Evolutionary conservation across 352 stramenopile species (phyloP).

Genomic region (Pythium aristosporum): DNA sequence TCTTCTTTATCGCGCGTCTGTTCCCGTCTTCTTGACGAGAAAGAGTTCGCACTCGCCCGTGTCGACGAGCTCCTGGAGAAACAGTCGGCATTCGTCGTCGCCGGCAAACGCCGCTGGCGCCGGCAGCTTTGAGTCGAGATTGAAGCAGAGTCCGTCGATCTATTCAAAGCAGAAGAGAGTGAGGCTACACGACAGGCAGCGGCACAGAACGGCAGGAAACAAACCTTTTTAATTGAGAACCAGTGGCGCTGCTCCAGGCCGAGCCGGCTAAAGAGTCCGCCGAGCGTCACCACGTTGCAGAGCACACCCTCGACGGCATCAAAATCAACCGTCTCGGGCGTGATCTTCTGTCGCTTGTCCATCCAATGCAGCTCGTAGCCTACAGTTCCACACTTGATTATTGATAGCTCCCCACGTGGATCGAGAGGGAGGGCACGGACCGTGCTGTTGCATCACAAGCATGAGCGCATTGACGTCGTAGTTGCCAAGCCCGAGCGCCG

Average conservation of each 20-base stretch:
- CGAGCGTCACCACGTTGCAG: slow-evolving; percentile 61
- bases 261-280: slow-evolving; percentile 37
- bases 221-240: slow-evolving; percentile 69
- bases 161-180: slow-evolving; percentile 13
- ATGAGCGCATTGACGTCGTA: slow-evolving; percentile 83
- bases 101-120: slow-evolving; percentile 47
- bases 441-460: slow-evolving; percentile 54
- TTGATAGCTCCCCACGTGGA: neutral
- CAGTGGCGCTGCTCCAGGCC: slow-evolving; percentile 74
- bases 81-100: slow-evolving; percentile 46
- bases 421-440: slow-evolving; percentile 19
- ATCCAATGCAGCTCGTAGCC: slow-evolving; percentile 67
- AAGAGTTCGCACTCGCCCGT: slow-evolving; percentile 79
- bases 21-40: slow-evolving; percentile 26
- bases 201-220: neutral
- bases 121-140: slow-evolving; percentile 74
- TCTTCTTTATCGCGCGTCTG: neutral
- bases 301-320: slow-evolving; percentile 52
- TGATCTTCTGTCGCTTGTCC: slow-evolving; percentile 57
- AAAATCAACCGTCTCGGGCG: slow-evolving; percentile 42
- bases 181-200: neutral
- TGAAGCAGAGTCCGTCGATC: slow-evolving; percentile 63
- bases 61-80: slow-evolving; percentile 64
- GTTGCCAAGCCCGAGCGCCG: slow-evolving; percentile 68
- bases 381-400: slow-evolving; percentile 17